These are phyloP conservation scores for Hortiboletus campestris DNA, from an alignment of 768 basidiomycete genomes.

Conservation along the genomic window DNA sequence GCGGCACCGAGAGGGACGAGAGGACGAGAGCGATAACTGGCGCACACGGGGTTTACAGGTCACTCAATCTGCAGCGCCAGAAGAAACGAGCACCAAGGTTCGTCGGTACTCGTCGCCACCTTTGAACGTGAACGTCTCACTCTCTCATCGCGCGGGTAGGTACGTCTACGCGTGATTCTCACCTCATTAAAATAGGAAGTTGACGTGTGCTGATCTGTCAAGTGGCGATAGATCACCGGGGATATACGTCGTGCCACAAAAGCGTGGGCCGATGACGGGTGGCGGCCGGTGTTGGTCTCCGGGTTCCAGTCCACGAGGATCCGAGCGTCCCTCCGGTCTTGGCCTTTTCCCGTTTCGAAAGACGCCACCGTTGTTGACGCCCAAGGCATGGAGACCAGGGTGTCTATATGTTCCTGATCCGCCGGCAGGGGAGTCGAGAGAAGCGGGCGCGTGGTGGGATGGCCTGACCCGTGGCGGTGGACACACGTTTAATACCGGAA, in stretches of 20 bases:
- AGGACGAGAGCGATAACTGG: constrained; percentile 10
- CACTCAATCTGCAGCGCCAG: neutral
- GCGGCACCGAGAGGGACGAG: constrained; percentile 3
- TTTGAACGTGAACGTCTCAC: neutral
- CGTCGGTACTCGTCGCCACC: constrained; percentile 8
- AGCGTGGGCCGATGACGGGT: neutral
- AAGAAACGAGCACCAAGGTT: neutral
- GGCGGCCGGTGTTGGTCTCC: neutral
- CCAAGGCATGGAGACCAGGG: constrained; percentile 12
- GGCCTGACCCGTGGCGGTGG: neutral
- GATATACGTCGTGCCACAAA: constrained; percentile 23
- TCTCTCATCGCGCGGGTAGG: neutral
- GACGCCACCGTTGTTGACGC: constrained; percentile 7
- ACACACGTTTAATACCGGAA: too few species aligned
- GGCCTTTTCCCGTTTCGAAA: constrained; percentile 9
- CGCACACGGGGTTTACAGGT: constrained; percentile 2
- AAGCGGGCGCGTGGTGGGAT: constrained; percentile 12
- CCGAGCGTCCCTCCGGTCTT: neutral
- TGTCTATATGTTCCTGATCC: constrained; percentile 13
- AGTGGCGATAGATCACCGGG: constrained; percentile 2
- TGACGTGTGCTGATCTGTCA: neutral
- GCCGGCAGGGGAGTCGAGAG: constrained; percentile 7
- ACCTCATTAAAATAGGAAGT: neutral
- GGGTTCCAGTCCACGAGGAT: neutral
- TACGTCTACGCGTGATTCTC: neutral